Conservation (phyloP, 192 early-diverging fungal genomes). For the Backusella australiensis region DNA sequence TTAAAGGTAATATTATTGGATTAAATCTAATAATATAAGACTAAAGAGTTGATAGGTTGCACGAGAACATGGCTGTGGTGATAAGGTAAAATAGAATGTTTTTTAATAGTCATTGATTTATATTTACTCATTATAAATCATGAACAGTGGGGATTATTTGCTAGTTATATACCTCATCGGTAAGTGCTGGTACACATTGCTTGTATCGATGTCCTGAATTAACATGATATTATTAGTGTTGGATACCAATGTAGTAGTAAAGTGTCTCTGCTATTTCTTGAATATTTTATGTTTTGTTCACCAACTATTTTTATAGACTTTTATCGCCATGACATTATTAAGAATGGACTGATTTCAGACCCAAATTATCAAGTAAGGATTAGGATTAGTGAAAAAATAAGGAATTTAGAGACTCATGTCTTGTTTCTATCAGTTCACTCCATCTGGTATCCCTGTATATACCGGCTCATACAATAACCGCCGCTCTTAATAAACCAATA, state of each 20-base stretch:
- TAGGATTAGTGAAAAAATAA: background rate
- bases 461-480: conserved; percentile 22
- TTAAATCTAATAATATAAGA: background rate
- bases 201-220: background rate
- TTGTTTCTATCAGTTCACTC: conserved; percentile 21
- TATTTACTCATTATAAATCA: background rate
- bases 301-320: conserved; percentile 30
- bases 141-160: conserved; percentile 54
- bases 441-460: conserved; percentile 33
- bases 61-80: conserved; percentile 55
- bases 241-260: conserved; percentile 61
- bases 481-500: conserved; percentile 2
- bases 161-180: conserved; percentile 59
- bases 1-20: conserved; percentile 37
- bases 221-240: conserved; percentile 28
- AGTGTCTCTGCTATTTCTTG: background rate
- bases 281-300: background rate
- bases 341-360: conserved; percentile 52
- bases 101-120: background rate
- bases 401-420: background rate
- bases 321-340: conserved; percentile 53
- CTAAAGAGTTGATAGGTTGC: conserved; percentile 30
- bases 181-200: background rate
- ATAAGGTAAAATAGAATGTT: conserved; percentile 40
- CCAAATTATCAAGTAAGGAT: conserved; percentile 45